Evolutionary conservation across 2,329 filamentous ascomycete species (phyloP).

Genomic region (Aspergillus persii): DNA sequence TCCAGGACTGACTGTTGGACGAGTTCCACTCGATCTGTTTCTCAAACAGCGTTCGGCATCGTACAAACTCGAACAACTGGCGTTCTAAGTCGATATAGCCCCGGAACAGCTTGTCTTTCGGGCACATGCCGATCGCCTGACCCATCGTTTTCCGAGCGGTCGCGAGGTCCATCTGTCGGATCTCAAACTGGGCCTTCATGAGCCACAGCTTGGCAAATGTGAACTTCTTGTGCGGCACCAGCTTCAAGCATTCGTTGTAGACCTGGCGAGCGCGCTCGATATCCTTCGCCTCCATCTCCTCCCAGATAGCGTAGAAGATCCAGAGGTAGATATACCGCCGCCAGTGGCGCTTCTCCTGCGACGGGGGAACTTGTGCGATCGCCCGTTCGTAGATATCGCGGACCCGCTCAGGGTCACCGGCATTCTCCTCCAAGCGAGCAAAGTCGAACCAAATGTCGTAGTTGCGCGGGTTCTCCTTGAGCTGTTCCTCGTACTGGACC

Average conservation of each 20-base stretch:
- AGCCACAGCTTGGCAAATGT: constrained; percentile 98
- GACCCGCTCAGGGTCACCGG: constrained; percentile 77
- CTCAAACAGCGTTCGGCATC: constrained; percentile 87
- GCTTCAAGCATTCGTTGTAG: constrained; percentile 80
- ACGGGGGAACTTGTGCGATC: constrained; percentile 91
- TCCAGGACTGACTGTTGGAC: constrained; percentile 90
- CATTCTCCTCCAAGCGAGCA: constrained; percentile 81
- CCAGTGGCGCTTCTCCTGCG: constrained; percentile 96
- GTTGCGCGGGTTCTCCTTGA: constrained; percentile 92
- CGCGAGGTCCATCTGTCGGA: constrained; percentile 78
- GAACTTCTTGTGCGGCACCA: constrained; percentile 94
- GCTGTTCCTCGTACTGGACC: constrained; percentile 89
- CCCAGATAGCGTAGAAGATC: constrained; percentile 96
- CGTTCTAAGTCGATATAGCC: constrained; percentile 92
- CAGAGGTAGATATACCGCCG: constrained; percentile 95
- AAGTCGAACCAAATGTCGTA: constrained; percentile 99
- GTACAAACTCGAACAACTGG: constrained; percentile 88
- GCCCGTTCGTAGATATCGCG: constrained; percentile 93
- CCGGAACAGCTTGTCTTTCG: constrained; percentile 92
- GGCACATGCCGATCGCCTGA: constrained; percentile 86
- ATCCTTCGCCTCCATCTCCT: constrained; percentile 83
- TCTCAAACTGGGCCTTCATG: constrained; percentile 87
- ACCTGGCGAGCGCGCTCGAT: constrained; percentile 78
- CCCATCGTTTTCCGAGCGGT: constrained; percentile 85
- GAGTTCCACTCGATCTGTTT: constrained; percentile 93